A percentile compares a stretch with the other conserved stretches of the same genome.
phyloP scores from a whole-genome alignment of 805 yeast genomes.

The Hanseniaspora lachancei region DNA sequence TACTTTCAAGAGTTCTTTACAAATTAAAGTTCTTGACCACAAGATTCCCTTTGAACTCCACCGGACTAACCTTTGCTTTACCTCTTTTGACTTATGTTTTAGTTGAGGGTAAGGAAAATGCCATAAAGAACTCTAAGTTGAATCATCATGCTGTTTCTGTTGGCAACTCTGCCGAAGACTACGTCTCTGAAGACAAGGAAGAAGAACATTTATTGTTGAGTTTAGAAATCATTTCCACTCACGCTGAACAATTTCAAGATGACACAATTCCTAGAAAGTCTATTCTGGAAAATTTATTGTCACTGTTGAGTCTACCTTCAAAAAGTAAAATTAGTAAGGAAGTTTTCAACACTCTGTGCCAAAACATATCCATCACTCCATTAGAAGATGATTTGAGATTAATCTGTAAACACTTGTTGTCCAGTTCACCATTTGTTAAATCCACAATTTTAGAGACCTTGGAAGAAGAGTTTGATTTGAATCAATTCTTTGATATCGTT shows the following conservation, averaged over 20 bases:
- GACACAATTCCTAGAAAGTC: conserved; percentile 54
- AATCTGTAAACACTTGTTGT: conserved; percentile 42
- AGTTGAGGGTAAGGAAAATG: conserved; percentile 47
- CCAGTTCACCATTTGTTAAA: conserved; percentile 60
- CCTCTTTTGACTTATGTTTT: conserved; percentile 63
- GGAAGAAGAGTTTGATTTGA: conserved; percentile 61
- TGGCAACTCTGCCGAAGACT: conserved; percentile 42
- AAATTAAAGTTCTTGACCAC: conserved; percentile 61
- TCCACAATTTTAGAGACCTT: conserved; percentile 67
- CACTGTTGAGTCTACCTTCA: conserved; percentile 57
- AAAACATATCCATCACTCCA: conserved; percentile 55
- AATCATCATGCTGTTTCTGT: conserved; percentile 28
- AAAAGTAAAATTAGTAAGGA: conserved; percentile 76
- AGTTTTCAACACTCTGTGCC: conserved; percentile 64
- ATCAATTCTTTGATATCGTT: conserved; percentile 34
- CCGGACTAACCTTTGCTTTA: conserved; percentile 56
- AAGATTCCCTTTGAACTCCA: conserved; percentile 54
- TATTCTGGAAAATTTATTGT: conserved; percentile 48
- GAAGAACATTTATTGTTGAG: conserved; percentile 76
- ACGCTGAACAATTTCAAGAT: conserved; percentile 56
- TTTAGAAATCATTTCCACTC: conserved; percentile 57
- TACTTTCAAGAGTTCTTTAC: conserved; percentile 57
- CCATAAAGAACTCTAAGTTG: conserved; percentile 36
- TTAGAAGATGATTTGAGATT: conserved; percentile 43
- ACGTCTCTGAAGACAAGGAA: conserved; percentile 69